Evolutionary conservation across 306 rosid species (phyloP).

Genomic region (Glycine latifolia): DNA sequence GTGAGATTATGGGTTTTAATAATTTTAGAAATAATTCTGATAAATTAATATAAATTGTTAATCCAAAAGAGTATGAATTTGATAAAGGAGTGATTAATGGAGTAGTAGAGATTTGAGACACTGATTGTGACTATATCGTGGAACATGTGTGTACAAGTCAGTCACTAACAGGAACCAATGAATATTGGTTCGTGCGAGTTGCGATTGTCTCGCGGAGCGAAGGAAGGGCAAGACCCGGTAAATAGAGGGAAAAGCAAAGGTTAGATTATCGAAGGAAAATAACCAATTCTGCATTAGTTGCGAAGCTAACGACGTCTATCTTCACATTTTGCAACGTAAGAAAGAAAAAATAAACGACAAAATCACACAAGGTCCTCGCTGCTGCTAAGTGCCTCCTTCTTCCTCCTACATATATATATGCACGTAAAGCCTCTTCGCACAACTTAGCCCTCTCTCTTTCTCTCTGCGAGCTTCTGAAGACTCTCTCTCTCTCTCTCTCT

Average conservation of each 20-base stretch:
- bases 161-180: background rate
- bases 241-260: conserved; percentile 7
- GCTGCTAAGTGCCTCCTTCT: background rate
- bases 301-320: background rate
- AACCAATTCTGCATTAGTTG: background rate
- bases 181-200: background rate
- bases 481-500: background rate
- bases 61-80: too few species aligned
- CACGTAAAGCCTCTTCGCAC: conserved; percentile 40
- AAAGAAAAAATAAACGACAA: background rate
- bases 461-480: background rate
- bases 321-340: too few species aligned
- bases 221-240: background rate
- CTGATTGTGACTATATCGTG: background rate
- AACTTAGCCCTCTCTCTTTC: background rate
- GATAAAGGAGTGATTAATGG: too few species aligned
- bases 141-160: conserved; percentile 32
- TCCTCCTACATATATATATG: background rate
- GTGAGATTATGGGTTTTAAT: too few species aligned
- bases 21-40: too few species aligned
- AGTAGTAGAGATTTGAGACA: background rate
- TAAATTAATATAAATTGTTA: too few species aligned
- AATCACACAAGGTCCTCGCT: background rate
- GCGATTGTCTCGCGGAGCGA: background rate
- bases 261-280: background rate